Conservation (phyloP, 805 yeast species). For the Lipomyces mesembrius region DNA sequence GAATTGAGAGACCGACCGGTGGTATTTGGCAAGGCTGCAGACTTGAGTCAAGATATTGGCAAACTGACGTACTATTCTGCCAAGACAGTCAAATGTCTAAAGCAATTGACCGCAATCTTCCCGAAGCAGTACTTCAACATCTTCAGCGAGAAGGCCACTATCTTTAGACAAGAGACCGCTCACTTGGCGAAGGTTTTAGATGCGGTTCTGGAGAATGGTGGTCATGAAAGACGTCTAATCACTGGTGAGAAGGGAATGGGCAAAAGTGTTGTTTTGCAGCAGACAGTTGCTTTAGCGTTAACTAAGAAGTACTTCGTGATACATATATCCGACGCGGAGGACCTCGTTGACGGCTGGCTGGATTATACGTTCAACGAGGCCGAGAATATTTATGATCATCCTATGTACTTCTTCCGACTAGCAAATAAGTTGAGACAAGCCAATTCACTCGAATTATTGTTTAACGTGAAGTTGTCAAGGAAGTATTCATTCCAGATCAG, state of each 20-base stretch:
- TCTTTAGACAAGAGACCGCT: slow-evolving; percentile 15
- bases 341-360: slow-evolving; percentile 26
- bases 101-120: slow-evolving; percentile 9
- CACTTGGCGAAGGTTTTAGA: slow-evolving; percentile 4
- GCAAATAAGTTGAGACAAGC: slow-evolving; percentile 8
- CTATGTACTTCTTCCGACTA: slow-evolving; percentile 25
- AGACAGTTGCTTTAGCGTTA: slow-evolving; percentile 23
- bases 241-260: slow-evolving; percentile 32
- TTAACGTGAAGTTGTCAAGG: not conserved
- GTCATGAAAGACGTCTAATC: slow-evolving; percentile 13
- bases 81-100: slow-evolving; percentile 3
- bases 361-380: slow-evolving; percentile 11
- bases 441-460: not conserved
- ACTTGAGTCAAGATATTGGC: not conserved
- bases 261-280: slow-evolving; percentile 31
- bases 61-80: slow-evolving; percentile 7
- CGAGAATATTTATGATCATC: slow-evolving; percentile 29
- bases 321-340: slow-evolving; percentile 30
- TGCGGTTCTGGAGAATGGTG: not conserved
- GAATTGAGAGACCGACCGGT: not conserved
- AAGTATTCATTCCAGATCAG: slow-evolving; percentile 10
- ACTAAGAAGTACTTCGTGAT: slow-evolving; percentile 13
- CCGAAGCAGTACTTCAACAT: slow-evolving; percentile 25
- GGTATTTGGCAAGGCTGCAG: slow-evolving; percentile 4
- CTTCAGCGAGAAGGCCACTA: slow-evolving; percentile 23